These are phyloP conservation scores for Pezicula neosporulosa DNA, from an alignment of 2,329 filamentous ascomycete genomes.

Conservation along the genomic window DNA sequence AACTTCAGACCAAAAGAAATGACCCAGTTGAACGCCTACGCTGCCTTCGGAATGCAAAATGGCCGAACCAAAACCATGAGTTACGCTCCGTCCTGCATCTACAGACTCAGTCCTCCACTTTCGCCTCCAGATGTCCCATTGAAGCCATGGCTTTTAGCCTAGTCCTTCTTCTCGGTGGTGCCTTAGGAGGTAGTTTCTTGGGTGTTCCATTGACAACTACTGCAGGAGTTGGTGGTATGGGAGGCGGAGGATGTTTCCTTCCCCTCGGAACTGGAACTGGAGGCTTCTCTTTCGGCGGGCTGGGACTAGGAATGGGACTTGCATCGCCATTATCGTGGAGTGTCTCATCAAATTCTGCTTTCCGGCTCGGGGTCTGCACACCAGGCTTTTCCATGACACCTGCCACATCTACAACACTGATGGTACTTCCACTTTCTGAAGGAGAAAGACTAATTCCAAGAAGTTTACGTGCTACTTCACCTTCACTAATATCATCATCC, in stretches of 20 bases:
- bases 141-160: slow-evolving; percentile 23
- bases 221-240: slow-evolving; percentile 18
- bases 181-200: slow-evolving; percentile 29
- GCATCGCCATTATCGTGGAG: slow-evolving; percentile 19
- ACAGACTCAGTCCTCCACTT: not conserved
- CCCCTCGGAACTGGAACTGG: slow-evolving; percentile 15
- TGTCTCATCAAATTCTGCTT: slow-evolving; percentile 28
- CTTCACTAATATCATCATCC: slow-evolving; percentile 36
- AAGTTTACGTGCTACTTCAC: slow-evolving; percentile 52
- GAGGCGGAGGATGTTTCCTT: slow-evolving; percentile 21
- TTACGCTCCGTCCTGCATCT: not conserved
- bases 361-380: slow-evolving; percentile 74
- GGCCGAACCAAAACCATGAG: not conserved
- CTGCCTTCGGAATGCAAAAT: not conserved
- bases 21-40: not conserved
- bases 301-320: slow-evolving; percentile 3
- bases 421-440: slow-evolving; percentile 63
- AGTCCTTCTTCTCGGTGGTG: slow-evolving; percentile 28
- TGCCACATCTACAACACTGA: slow-evolving; percentile 76
- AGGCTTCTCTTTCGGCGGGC: slow-evolving; percentile 10
- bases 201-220: slow-evolving; percentile 10
- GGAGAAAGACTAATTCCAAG: slow-evolving; percentile 70
- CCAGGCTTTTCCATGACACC: slow-evolving; percentile 79
- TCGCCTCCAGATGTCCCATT: slow-evolving; percentile 5
- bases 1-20: no score